Evolutionary conservation across 176 grass and related monocot genomes (phyloP), one percentile per base, ranked within the genome.

Genomic region (Carex parvula): DNA sequence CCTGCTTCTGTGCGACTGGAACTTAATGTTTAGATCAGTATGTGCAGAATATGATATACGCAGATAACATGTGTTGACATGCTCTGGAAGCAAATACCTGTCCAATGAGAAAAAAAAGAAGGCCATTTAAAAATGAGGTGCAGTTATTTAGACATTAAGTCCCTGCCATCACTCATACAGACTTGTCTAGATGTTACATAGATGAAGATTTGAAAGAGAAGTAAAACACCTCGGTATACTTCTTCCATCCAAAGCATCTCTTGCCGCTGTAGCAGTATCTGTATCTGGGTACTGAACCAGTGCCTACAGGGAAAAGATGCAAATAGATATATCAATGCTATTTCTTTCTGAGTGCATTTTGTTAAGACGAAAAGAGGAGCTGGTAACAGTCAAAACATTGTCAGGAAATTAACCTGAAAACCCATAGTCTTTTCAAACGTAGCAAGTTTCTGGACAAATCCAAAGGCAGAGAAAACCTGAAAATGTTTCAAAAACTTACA

Each of bases 341-440:
- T 85, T 87, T 79, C 66, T 82, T 80, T 50, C 6, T 32, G 53
- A 77, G 67, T 85, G 11, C 6, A 73, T 77, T 77, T 77, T 17
- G 32, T 71, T 71, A 46, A 64, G 11, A 64, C 24, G 3, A 44
- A 71, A 71, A 42, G 50, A 77, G 29, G 50, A 32, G 73, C 50
- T 30, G 1, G 3, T 32, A 32, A 32, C 9, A 57, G 52, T 6
- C 68, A 78, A 57, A 78, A 78, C 22, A 32, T 3, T 35, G 52
- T 21, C 13, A 33, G 52, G 12, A 18, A 39, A 39, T 39, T 39
- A 39, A 39, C 96, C 89, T 98, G 96, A 88, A 98, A 95, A 83
- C 96, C 96, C 69, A 93, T 93, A 78, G 96, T 89, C 86, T 98
- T 98, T 82, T 98, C 96, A 83, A 98, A 98, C 57, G 96, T 98